Evolutionary conservation across 2,329 filamentous ascomycete species (phyloP).

Genomic region (Colletotrichum chlorophyti): DNA sequence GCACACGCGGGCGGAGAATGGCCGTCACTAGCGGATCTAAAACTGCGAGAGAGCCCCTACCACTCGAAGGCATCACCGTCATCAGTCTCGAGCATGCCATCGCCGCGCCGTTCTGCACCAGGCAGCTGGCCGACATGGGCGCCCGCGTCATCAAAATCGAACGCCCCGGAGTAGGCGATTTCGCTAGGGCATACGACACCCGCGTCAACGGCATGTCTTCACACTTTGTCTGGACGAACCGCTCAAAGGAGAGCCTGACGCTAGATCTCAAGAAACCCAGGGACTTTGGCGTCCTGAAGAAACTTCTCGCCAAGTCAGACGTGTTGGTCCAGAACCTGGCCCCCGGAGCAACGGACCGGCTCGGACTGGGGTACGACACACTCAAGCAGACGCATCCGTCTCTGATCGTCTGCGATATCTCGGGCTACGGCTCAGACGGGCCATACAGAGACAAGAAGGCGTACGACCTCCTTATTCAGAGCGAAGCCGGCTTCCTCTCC

Average conservation of each 20-base stretch:
- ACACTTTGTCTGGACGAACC: conserved; percentile 63
- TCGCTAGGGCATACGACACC: conserved; percentile 57
- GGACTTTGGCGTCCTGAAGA: conserved; percentile 50
- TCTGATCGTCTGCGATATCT: conserved; percentile 62
- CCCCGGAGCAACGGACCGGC: conserved; percentile 53
- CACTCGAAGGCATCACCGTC: conserved; percentile 52
- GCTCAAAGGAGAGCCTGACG: conserved; percentile 60
- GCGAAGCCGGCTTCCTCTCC: conserved; percentile 58
- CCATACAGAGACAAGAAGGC: conserved; percentile 62
- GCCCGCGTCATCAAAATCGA: conserved; percentile 63
- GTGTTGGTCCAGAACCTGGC: conserved; percentile 62
- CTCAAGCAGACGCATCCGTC: conserved; percentile 48
- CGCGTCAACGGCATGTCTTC: conserved; percentile 57
- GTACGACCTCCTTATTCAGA: conserved; percentile 62
- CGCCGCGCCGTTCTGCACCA: conserved; percentile 60
- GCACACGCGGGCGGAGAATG: not conserved
- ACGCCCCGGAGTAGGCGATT: conserved; percentile 57
- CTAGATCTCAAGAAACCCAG: conserved; percentile 53
- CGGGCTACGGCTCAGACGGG: conserved; percentile 57
- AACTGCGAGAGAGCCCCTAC: conserved; percentile 9
- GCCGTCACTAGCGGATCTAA: not conserved
- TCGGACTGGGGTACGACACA: conserved; percentile 54
- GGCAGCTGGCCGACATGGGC: conserved; percentile 60
- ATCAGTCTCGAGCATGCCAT: conserved; percentile 62
- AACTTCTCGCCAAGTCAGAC: conserved; percentile 51